Evolutionary conservation across 768 basidiomycete genomes (phyloP), one percentile per base, ranked within the genome.

Genomic region (Tricholoma saponaceum): DNA sequence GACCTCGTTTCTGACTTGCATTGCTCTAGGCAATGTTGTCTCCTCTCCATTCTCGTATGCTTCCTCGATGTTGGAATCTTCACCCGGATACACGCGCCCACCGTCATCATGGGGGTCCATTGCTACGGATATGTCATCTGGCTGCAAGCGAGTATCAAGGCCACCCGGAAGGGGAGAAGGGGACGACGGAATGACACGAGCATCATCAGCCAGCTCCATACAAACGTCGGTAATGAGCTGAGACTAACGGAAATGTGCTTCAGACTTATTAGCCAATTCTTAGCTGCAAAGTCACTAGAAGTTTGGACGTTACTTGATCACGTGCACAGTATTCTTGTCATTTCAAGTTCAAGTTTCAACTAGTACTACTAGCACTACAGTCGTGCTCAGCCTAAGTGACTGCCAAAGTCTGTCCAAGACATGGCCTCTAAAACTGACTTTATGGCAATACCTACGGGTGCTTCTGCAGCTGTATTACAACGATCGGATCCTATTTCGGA

Each of bases 391-490:
- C n/a, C n/a, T n/a, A n/a, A n/a, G n/a, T n/a, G n/a, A n/a, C n/a
- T n/a, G n/a, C n/a, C n/a, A n/a, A n/a, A n/a, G n/a, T n/a, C 6
- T 16, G 14, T 37, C 13, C 44, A 25, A 53, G 35, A 55, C 23
- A 64, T 64, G 60, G 54, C 60, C 35, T 60, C 58, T n/a, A 33
- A 28, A 50, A 30, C 47, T 10, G 16, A 18, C 9, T 18, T 51
- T 13, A 58, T 51, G 39, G 49, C 65, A 16, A 62, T 88, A 25
- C 91, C 91, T 6, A 57, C 70, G 26, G 78, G 62, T 33, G 89
- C 87, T 18, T 83, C 91, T 55, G 83, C 86, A 10, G 90, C 90
- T n/a, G 82, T 95, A 20, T 74, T 95, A 30, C 82, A 85, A 66
- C 83, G 79, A 43, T 94, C 92, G 5, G 88, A 84, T 25, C 85